Evolutionary conservation across 1,139 yeast genomes (phyloP).

Genomic region (Schwanniomyces etchellsii): DNA sequence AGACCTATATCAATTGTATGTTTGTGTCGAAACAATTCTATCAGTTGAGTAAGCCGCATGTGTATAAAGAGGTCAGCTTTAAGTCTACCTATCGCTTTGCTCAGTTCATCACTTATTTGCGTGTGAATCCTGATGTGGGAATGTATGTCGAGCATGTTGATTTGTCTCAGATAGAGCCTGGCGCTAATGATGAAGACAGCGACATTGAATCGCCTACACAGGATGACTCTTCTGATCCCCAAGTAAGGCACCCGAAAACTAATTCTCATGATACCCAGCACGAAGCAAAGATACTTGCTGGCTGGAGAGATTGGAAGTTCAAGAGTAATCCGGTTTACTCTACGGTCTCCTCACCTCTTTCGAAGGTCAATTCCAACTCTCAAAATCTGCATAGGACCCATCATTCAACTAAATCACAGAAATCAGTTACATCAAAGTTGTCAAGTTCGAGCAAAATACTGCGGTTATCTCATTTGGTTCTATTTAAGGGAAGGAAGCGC

Average conservation of each 20-base stretch:
- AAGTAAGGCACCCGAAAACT: no score
- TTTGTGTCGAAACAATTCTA: slow-evolving; percentile 48
- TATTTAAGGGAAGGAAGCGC: slow-evolving; percentile 18
- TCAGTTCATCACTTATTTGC: slow-evolving; percentile 64
- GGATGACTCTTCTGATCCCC: slow-evolving; percentile 8
- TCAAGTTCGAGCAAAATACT: slow-evolving; percentile 9
- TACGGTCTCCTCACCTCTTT: slow-evolving; percentile 14
- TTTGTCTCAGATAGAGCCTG: slow-evolving; percentile 46
- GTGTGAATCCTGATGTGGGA: slow-evolving; percentile 53
- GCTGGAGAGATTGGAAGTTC: slow-evolving; percentile 89
- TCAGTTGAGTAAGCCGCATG: slow-evolving; percentile 43
- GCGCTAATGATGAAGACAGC: slow-evolving; percentile 46
- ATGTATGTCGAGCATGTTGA: slow-evolving; percentile 50
- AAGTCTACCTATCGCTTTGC: slow-evolving; percentile 71
- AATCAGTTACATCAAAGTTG: neutral
- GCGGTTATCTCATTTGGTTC: slow-evolving; percentile 21
- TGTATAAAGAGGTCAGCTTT: slow-evolving; percentile 52
- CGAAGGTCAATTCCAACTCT: slow-evolving; percentile 22
- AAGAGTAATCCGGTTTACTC: slow-evolving; percentile 63
- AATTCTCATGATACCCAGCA: no score
- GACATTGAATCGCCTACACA: slow-evolving; percentile 16
- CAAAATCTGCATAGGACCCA: no score
- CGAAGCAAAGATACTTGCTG: slow-evolving; percentile 40
- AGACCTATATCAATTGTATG: slow-evolving; percentile 33
- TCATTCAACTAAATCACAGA: slow-evolving; percentile 10